Evolutionary conservation across 139 green algal species (phyloP).

Genomic region (Chlamydomonas eustigma): DNA sequence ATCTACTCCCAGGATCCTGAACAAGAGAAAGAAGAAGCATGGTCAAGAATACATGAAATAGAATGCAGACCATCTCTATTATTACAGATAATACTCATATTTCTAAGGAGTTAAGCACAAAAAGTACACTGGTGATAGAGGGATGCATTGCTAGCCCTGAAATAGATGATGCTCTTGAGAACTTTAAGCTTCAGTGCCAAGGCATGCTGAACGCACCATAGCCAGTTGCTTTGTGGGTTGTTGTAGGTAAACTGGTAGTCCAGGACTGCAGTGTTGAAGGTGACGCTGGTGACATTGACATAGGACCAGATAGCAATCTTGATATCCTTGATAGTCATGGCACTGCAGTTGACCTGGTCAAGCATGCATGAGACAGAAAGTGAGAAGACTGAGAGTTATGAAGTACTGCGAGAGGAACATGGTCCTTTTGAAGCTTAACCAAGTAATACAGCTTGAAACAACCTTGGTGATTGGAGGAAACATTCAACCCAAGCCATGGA

Average conservation of each 20-base stretch:
- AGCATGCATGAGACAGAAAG: background rate
- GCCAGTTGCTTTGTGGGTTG: slow-evolving; percentile 18
- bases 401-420: too few species aligned
- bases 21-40: background rate
- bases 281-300: slow-evolving; percentile 3
- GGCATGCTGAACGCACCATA: slow-evolving; percentile 12
- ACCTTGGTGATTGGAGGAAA: background rate
- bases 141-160: too few species aligned
- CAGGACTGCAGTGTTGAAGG: slow-evolving; percentile 6
- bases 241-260: slow-evolving; percentile 27
- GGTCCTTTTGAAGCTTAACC: too few species aligned
- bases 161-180: too few species aligned
- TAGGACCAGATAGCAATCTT: slow-evolving; percentile 12
- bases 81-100: background rate
- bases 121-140: too few species aligned
- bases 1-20: slow-evolving; percentile 26
- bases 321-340: slow-evolving; percentile 20
- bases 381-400: too few species aligned
- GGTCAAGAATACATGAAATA: background rate
- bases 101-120: background rate
- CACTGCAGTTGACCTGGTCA: slow-evolving; percentile 21
- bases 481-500: too few species aligned
- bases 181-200: too few species aligned
- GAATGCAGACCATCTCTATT: background rate
- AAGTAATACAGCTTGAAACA: background rate